Evolutionary conservation across 1,284 basidiomycete genomes (phyloP).

Genomic region (Austroboletus niveus): DNA sequence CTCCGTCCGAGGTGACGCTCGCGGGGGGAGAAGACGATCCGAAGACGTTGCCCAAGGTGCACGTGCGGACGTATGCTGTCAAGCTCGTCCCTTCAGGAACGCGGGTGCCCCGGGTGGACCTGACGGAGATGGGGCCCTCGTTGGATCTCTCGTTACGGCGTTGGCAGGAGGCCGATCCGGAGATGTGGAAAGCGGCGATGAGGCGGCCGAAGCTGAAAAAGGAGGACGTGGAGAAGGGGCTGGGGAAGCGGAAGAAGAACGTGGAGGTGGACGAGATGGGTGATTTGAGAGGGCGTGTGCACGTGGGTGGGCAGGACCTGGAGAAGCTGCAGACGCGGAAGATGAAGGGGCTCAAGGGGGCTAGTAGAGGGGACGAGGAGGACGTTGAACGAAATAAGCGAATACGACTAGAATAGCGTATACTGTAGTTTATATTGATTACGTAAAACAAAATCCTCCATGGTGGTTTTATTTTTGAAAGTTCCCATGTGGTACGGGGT

Average conservation of each 20-base stretch:
- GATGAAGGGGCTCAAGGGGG: constrained; percentile 68
- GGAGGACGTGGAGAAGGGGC: constrained; percentile 78
- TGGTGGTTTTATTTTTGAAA: not conserved
- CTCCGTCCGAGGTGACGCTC: constrained; percentile 57
- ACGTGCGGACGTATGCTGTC: constrained; percentile 87
- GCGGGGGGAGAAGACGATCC: constrained; percentile 40
- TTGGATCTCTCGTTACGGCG: constrained; percentile 84
- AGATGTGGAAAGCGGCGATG: constrained; percentile 80
- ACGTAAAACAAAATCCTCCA: constrained; percentile 14
- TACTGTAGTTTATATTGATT: not conserved
- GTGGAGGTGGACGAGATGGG: constrained; percentile 98
- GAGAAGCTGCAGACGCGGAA: constrained; percentile 83
- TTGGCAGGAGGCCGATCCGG: constrained; percentile 71
- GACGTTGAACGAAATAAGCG: not conserved
- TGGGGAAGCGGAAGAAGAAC: constrained; percentile 94
- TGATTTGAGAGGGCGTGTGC: constrained; percentile 88
- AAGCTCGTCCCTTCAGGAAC: constrained; percentile 75
- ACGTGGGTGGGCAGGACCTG: constrained; percentile 90
- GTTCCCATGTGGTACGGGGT: not conserved
- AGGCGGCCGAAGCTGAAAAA: constrained; percentile 86
- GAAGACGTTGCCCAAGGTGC: constrained; percentile 72
- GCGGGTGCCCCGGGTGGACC: constrained; percentile 76
- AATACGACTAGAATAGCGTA: not conserved
- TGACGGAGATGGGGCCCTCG: constrained; percentile 89
- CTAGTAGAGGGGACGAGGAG: not conserved